Percentiles rank a stretch among this genome's conserved stretches.
Evolutionary conservation across 2,329 filamentous ascomycete genomes (phyloP).

Genomic region (Cercospora nicotianae): DNA sequence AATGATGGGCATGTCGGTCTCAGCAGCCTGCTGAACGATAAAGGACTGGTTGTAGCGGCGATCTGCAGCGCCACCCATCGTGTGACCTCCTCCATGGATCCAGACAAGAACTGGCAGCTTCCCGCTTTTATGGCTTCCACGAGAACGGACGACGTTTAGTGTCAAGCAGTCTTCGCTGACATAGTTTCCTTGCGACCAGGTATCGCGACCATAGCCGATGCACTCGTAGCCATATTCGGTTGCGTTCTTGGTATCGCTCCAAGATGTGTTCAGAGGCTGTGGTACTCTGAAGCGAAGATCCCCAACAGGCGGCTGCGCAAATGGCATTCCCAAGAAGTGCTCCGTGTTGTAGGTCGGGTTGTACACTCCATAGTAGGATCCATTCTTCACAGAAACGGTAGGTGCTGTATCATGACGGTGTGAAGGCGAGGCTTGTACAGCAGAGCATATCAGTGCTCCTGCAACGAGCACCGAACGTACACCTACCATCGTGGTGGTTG

Average conservation of each 20-base stretch:
- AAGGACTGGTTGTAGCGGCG: constrained; percentile 33
- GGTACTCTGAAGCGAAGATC: constrained; percentile 56
- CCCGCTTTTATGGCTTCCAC: constrained; percentile 8
- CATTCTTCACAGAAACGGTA: constrained; percentile 44
- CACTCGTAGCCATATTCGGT: constrained; percentile 51
- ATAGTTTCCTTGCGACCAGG: constrained; percentile 30
- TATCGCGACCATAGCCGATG: constrained; percentile 50
- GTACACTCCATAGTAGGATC: constrained; percentile 50
- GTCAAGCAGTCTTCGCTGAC: constrained; percentile 33
- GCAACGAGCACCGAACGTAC: not conserved
- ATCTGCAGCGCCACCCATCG: constrained; percentile 30
- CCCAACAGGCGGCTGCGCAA: constrained; percentile 53
- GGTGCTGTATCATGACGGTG: constrained; percentile 10
- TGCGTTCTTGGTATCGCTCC: constrained; percentile 46
- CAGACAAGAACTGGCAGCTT: constrained; percentile 29
- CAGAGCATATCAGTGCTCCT: not conserved
- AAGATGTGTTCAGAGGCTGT: constrained; percentile 50
- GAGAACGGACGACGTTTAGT: constrained; percentile 29
- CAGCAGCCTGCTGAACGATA: constrained; percentile 32
- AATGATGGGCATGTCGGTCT: constrained; percentile 47
- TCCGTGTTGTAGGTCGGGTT: constrained; percentile 49
- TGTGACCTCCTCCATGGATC: constrained; percentile 30
- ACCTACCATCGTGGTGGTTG: not conserved
- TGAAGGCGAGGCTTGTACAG: not conserved
- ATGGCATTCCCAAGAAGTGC: constrained; percentile 58